phyloP scores from a whole-genome alignment of 768 basidiomycete species.

The Suillus paluster region DNA sequence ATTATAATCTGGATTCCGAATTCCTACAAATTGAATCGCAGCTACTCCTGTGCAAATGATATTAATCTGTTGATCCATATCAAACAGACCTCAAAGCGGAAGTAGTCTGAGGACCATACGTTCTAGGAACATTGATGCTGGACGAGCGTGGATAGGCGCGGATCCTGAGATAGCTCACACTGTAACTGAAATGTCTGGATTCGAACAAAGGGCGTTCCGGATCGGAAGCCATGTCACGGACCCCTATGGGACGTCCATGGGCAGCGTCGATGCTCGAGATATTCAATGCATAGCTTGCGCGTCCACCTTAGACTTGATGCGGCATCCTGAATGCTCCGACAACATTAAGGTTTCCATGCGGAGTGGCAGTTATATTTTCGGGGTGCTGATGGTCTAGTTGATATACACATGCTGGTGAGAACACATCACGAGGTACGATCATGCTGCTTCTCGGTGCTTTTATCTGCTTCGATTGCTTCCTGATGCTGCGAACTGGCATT shows the following conservation, averaged over 20 bases:
- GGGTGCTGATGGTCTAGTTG: neutral
- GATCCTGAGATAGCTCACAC: neutral
- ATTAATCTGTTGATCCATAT: neutral
- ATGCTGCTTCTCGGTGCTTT: conserved; percentile 3
- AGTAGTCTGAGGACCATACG: neutral
- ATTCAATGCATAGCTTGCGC: neutral
- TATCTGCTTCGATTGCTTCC: neutral
- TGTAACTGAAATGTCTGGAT: neutral
- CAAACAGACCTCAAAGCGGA: neutral
- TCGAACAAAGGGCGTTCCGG: neutral
- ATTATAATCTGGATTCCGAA: neutral
- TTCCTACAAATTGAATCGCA: neutral
- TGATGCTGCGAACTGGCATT: conserved; percentile 41
- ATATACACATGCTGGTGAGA: conserved; percentile 3
- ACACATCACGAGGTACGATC: neutral
- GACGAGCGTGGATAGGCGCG: neutral
- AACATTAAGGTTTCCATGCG: neutral
- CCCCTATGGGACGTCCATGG: too few relatives aligned
- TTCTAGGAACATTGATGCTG: neutral
- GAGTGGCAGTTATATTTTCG: neutral
- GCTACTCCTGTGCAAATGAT: neutral
- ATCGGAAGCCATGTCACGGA: neutral
- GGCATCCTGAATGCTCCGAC: neutral
- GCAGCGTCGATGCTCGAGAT: neutral
- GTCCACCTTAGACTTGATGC: neutral